phyloP scores from a whole-genome alignment of 306 rosid genomes.

The Trifolium repens region DNA sequence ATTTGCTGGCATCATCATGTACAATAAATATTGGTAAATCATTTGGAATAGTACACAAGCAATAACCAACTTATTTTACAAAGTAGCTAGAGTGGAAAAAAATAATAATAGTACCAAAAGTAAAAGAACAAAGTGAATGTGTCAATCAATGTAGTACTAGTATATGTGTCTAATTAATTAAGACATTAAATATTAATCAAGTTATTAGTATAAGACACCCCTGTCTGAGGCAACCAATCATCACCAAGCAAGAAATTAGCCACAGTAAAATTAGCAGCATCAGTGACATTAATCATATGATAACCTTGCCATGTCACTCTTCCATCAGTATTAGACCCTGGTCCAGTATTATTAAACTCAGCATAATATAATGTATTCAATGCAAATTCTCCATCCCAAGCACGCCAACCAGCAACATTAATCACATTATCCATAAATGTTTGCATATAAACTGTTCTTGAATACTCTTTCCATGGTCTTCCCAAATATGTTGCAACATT shows the following conservation, averaged over 20 bases:
- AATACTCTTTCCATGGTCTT: constrained; percentile 90
- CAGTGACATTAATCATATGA: constrained; percentile 65
- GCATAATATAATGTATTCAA: constrained; percentile 76
- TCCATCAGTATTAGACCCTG: constrained; percentile 58
- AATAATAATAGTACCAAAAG: not conserved
- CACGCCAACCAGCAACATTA: constrained; percentile 66
- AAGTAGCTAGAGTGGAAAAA: no score
- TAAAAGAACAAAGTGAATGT: constrained; percentile 15
- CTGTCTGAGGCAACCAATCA: constrained; percentile 78
- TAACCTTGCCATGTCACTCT: constrained; percentile 77
- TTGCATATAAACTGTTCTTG: constrained; percentile 79
- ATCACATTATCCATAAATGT: constrained; percentile 59
- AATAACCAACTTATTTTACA: constrained; percentile 24
- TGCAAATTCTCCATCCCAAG: constrained; percentile 84
- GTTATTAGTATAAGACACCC: constrained; percentile 62
- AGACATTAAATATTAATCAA: constrained; percentile 8
- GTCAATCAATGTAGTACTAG: not conserved
- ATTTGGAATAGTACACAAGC: not conserved
- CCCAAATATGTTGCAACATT: constrained; percentile 62
- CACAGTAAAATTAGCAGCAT: constrained; percentile 76
- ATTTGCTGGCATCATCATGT: constrained; percentile 18
- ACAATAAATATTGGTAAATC: not conserved
- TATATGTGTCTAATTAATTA: constrained; percentile 1
- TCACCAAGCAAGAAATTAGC: constrained; percentile 69
- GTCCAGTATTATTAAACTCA: constrained; percentile 70